These are phyloP conservation scores for Fusarium drepaniforme DNA, from an alignment of 2,329 filamentous ascomycete species.

Conservation along the genomic window DNA sequence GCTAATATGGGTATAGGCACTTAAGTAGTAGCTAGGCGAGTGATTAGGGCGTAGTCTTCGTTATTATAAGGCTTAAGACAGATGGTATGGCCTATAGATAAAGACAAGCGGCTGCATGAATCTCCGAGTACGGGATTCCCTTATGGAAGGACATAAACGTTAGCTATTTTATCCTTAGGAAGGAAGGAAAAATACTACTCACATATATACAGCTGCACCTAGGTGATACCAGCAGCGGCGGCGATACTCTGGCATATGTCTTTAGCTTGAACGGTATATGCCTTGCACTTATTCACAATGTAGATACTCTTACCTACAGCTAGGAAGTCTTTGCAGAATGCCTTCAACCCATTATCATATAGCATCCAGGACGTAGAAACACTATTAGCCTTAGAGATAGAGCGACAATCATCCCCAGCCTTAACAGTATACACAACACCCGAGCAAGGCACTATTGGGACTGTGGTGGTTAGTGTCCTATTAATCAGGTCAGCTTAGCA, in stretches of 20 bases:
- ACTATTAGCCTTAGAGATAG: constrained; percentile 9
- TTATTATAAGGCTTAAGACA: constrained; percentile 10
- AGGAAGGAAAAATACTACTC: not conserved
- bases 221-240: not conserved
- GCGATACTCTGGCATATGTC: constrained; percentile 11
- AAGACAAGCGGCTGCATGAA: constrained; percentile 5
- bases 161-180: not conserved
- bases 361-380: constrained; percentile 19
- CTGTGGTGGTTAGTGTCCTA: not conserved
- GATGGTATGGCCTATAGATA: constrained; percentile 11
- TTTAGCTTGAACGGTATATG: constrained; percentile 4
- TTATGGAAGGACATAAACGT: not conserved
- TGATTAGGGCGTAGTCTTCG: constrained; percentile 1
- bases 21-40: not conserved
- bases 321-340: constrained; percentile 5
- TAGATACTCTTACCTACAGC: not conserved
- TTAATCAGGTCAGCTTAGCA: not conserved
- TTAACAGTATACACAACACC: constrained; percentile 7
- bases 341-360: constrained; percentile 14
- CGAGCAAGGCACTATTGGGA: not conserved
- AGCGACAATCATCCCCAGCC: constrained; percentile 11
- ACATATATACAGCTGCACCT: constrained; percentile 2
- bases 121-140: constrained; percentile 4
- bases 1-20: constrained; percentile 4
- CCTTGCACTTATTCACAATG: constrained; percentile 14